Base-by-base conservation (phyloP, 805 yeast species). In the Cyberlindnera japonica region DNA sequence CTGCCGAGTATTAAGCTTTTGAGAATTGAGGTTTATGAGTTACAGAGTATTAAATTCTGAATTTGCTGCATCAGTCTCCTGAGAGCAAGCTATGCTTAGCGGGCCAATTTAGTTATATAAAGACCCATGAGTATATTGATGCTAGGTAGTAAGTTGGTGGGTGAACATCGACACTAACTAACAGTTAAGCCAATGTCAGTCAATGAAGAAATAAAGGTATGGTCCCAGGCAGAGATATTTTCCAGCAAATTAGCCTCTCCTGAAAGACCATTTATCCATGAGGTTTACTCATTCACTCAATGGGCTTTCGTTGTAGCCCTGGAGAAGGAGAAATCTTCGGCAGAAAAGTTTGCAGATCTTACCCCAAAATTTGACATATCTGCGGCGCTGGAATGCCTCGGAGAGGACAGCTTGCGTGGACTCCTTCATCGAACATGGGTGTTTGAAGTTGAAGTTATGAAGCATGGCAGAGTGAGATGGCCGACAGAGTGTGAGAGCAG, bases 241-340 rank as follows among this genome's bases (percentile, higher is more conserved):
- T 30, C 40, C 7, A 28, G 32, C 17, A 31, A 17, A 15, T 31
- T 37, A 6, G 18, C 17, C 13, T 28, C 23, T 21, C 29, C 28
- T 14, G 35, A 37, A 26, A 21, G 15, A 12, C 40, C 40, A 7
- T 37, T 37, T 21, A 14, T 31, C 7, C 40, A 37, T 26, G 40
- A 37, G 25, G 6, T 22, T 6, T 37, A 37, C 22, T 28, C 35
- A 15, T 37, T 37, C 30, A 37, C 40, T 16, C 40, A 37, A 14
- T 37, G 40, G 40, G 33, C 40, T 6, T 37, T 20, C 15, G 19
- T 37, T 5, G 32, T 31, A 2, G 40, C 40, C 6, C 23, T 31
- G 20, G 22, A 22, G 29, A 37, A 30, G 35, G 40, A 37, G 31
- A 14, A 25, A 15, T 11, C 31, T 12, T 24, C 30, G 3, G n/a